Base-by-base conservation (phyloP, 2,329 filamentous ascomycete genomes). In the Penicillium sp. region DNA sequence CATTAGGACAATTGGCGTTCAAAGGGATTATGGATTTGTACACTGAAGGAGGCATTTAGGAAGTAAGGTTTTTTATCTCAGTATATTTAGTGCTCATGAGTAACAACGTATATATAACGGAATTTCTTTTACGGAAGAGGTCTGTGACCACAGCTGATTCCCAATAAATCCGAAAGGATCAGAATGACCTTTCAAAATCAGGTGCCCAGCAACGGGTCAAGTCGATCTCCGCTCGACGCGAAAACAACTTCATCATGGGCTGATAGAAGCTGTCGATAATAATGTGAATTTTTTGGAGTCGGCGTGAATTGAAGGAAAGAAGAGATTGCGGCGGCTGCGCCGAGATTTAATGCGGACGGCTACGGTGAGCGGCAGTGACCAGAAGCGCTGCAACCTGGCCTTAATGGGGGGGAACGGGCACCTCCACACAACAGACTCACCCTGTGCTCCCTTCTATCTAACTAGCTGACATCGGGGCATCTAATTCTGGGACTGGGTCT, bases 91-190 rank as follows among this genome's bases (percentile, higher is more conserved):
- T 40, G 5, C 7, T 23, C 13, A n/a, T 10, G 13, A n/a, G 39
- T 43, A 43, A 43, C 39, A 43, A 43, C 13, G 9, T 26, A 43
- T 26, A 19, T 21, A 40, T 23, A 40, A 40, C 16, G 26, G 2
- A 44, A 26, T 34, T 34, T 37, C 34, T 43, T 56, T 50, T 19
- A 42, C 48, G 24, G 28, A 36, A 51, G 46, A 56, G 51, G 58
- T 54, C 55, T 75, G 84, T 88, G 79, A 86, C 85, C 86, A 79
- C 84, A 81, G 83, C 86, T 88, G 86, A 88, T 88, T 88, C 86
- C 86, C 81, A 82, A 79, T 75, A 80, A 81, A 77, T 87, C 84
- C 81, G 75, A 63, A 75, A 81, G 78, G 75, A 79, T 82, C 82
- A 75, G 74, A 83, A 86, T 76, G 82, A 83, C 79, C 78, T 77